These are phyloP conservation scores for Trichomonas vaginalis DNA, from an alignment of 208 protist genomes.

Conservation along the genomic window DNA sequence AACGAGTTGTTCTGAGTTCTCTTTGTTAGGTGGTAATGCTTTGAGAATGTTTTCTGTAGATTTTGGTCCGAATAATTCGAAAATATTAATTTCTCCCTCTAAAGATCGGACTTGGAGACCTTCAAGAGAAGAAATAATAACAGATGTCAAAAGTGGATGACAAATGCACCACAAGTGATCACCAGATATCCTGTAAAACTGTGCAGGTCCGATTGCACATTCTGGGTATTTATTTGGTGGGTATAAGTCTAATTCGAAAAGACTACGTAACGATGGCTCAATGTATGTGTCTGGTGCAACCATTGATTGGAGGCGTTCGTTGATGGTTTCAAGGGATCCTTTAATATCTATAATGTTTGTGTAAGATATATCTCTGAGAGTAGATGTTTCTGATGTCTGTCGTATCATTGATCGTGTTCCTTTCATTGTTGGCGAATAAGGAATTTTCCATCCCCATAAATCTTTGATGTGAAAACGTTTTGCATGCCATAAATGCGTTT, in stretches of 20 bases:
- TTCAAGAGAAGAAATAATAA: not conserved
- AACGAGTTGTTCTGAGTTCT: not conserved
- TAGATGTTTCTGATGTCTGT: not conserved
- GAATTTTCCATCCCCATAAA: conserved; percentile 28
- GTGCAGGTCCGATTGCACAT: not conserved
- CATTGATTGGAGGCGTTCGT: not conserved
- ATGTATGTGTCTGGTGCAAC: not conserved
- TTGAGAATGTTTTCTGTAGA: not conserved
- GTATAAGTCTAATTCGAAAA: not conserved
- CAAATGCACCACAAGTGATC: not conserved
- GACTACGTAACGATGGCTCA: not conserved
- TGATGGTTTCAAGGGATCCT: not conserved
- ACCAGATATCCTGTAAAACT: not conserved
- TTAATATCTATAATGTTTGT: not conserved
- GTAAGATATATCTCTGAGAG: conserved; percentile 23
- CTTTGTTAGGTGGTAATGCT: not conserved
- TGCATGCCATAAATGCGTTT: conserved; percentile 31
- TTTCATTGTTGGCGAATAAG: conserved; percentile 18
- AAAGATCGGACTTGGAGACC: not conserved
- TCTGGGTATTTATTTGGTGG: not conserved
- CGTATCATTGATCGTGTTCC: not conserved
- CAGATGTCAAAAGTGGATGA: not conserved
- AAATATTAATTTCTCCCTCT: not conserved
- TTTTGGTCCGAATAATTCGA: not conserved
- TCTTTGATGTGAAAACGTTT: conserved; percentile 31